phyloP scores from a whole-genome alignment of 768 basidiomycete species.

The Tylopilus subfusipes region DNA sequence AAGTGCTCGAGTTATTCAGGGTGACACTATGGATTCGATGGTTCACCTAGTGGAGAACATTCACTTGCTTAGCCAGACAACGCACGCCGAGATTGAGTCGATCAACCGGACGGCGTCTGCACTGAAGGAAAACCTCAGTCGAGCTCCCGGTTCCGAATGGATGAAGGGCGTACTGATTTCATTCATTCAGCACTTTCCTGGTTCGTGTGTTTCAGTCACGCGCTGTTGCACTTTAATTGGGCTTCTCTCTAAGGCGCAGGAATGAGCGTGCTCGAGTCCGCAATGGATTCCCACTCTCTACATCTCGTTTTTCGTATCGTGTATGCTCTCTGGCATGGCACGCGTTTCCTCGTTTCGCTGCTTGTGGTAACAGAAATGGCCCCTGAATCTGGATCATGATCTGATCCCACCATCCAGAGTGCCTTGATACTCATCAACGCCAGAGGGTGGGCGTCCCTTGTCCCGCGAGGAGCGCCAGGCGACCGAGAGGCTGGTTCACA shows the following conservation, averaged over 20 bases:
- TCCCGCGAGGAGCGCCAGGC: neutral
- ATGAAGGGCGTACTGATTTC: constrained; percentile 13
- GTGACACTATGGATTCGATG: constrained; percentile 35
- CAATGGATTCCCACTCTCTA: constrained; percentile 28
- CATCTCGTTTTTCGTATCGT: constrained; percentile 24
- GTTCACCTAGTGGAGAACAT: constrained; percentile 35
- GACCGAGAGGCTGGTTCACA: neutral
- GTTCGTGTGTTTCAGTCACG: constrained; percentile 16
- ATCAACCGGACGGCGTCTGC: constrained; percentile 43
- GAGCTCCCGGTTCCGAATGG: constrained; percentile 20
- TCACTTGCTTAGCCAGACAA: constrained; percentile 35
- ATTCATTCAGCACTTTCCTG: constrained; percentile 19
- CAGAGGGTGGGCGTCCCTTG: constrained; percentile 14
- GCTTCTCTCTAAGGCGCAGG: constrained; percentile 10
- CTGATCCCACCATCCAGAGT: constrained; percentile 31
- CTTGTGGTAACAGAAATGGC: constrained; percentile 37
- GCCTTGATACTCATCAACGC: constrained; percentile 34
- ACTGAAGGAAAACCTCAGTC: constrained; percentile 28
- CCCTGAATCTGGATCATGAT: neutral
- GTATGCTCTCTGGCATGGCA: constrained; percentile 28
- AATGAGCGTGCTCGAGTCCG: neutral
- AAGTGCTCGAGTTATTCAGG: constrained; percentile 35
- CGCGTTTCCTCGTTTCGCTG: constrained; percentile 36
- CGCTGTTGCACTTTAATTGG: neutral
- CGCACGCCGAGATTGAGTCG: constrained; percentile 42